Percentiles rank a stretch among this genome's conserved stretches.
phyloP scores from a whole-genome alignment of 2,329 filamentous ascomycete species.

The Cadophora malorum region DNA sequence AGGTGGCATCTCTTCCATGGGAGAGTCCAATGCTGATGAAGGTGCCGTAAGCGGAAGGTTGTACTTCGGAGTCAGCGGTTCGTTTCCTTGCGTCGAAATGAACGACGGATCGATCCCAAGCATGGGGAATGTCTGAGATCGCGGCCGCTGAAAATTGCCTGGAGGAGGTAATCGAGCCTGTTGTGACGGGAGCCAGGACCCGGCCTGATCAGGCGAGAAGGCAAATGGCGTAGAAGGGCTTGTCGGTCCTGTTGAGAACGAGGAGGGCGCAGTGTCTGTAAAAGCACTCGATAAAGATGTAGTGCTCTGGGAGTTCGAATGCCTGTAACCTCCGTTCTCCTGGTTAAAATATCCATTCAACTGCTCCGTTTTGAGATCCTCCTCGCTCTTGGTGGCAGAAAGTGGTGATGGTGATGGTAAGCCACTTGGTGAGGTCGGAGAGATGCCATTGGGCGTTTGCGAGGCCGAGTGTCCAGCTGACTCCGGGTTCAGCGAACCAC shows the following conservation, averaged over 20 bases:
- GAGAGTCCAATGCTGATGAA: constrained; percentile 56
- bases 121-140: constrained; percentile 86
- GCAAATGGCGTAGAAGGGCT: constrained; percentile 77
- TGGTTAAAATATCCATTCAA: constrained; percentile 62
- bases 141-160: constrained; percentile 68
- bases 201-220: constrained; percentile 77
- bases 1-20: constrained; percentile 53
- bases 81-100: constrained; percentile 57
- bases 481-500: constrained; percentile 60
- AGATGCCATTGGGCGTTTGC: constrained; percentile 70
- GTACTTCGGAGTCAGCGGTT: constrained; percentile 61
- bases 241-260: constrained; percentile 73
- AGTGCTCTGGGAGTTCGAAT: constrained; percentile 69
- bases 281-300: constrained; percentile 73
- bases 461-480: constrained; percentile 61
- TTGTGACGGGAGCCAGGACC: constrained; percentile 66
- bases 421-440: constrained; percentile 74
- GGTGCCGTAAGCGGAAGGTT: constrained; percentile 46
- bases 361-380: constrained; percentile 67
- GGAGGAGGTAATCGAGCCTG: constrained; percentile 55
- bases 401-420: constrained; percentile 72
- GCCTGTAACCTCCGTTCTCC: constrained; percentile 59
- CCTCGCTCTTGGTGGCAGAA: constrained; percentile 69
- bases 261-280: constrained; percentile 66
- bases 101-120: constrained; percentile 65